These are phyloP conservation scores for Emydomyces testavorans DNA, from an alignment of 2,329 filamentous ascomycete genomes.

Conservation along the genomic window DNA sequence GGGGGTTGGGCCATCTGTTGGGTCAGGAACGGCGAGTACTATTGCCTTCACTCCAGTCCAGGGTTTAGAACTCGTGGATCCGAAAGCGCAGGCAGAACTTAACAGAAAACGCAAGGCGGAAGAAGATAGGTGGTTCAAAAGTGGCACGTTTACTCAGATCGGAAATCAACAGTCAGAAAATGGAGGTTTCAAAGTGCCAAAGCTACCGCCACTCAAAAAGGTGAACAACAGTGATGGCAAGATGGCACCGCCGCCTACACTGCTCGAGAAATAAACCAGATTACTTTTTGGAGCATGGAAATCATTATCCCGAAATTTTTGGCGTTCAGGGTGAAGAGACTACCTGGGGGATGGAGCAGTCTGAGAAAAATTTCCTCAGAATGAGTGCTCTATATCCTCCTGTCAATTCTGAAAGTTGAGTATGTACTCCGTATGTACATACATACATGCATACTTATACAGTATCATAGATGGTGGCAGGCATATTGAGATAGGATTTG, in stretches of 20 bases:
- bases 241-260: conserved; percentile 36
- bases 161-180: conserved; percentile 21
- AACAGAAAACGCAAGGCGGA: conserved; percentile 85
- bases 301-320: too few relatives aligned
- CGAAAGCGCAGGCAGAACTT: conserved; percentile 77
- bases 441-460: too few relatives aligned
- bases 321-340: too few relatives aligned
- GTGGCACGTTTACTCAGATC: conserved; percentile 90
- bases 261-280: conserved; percentile 22
- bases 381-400: too few relatives aligned
- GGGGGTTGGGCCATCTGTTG: conserved; percentile 61
- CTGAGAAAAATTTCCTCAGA: too few relatives aligned
- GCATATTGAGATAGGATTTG: too few relatives aligned
- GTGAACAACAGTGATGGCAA: conserved; percentile 53
- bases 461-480: too few relatives aligned
- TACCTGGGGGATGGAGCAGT: too few relatives aligned
- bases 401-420: too few relatives aligned
- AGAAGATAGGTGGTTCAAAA: conserved; percentile 92
- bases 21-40: conserved; percentile 66
- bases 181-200: conserved; percentile 62
- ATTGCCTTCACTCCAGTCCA: conserved; percentile 92
- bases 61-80: conserved; percentile 87
- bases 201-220: conserved; percentile 60
- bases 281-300: too few relatives aligned
- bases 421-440: too few relatives aligned